Base-by-base conservation (phyloP, 176 grass and related monocot genomes). In the Carex scoparia region DNA sequence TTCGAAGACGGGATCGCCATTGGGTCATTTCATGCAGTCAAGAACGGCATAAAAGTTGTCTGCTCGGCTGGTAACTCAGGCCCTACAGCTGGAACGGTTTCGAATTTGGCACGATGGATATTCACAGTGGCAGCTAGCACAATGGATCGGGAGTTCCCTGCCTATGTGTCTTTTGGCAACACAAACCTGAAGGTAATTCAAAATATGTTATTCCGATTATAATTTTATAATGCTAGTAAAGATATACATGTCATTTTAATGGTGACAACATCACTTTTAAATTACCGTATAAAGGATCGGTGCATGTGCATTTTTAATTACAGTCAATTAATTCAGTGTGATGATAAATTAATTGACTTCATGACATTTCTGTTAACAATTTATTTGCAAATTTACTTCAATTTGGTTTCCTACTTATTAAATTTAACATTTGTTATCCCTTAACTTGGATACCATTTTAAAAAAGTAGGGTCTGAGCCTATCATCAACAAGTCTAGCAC, bases 1-100 rank as follows among this genome's bases (percentile, higher is more conserved):
- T 81, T 90, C 44, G 0, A 53, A 0, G 94, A 97, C 53, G 70
- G 71, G 12, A 53, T 94, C 1, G 90, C 91, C 49, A 89, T 97
- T 53, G 94, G 89, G 0, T 84, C 94, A 9, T 89, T 97, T 59
- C 91, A 97, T 85, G 94, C 91, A 27, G 80, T 90, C 64, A 88
- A 87, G 68, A 89, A 82, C 0, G 88, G 91, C 0, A 65, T 97
- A 87, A 61, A 70, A 19, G 91, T 97, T 61, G 67, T 94, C 9
- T 97, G 94, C 83, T 97, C 91, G 4, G 91, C 88, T 0, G 73
- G 90, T 61, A 97, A 97, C 83, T n/a, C 33, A 0, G 94, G 91
- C 2, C 91, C 91, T 0, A 57, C 71, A 3, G 86, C 83, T 3
- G 79, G 84, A 28, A 81, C 85, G 0, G 94, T 97, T 15, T 54